Evolutionary conservation across 1,284 basidiomycete species (phyloP).

Genomic region (Retiboletus flavoniger): DNA sequence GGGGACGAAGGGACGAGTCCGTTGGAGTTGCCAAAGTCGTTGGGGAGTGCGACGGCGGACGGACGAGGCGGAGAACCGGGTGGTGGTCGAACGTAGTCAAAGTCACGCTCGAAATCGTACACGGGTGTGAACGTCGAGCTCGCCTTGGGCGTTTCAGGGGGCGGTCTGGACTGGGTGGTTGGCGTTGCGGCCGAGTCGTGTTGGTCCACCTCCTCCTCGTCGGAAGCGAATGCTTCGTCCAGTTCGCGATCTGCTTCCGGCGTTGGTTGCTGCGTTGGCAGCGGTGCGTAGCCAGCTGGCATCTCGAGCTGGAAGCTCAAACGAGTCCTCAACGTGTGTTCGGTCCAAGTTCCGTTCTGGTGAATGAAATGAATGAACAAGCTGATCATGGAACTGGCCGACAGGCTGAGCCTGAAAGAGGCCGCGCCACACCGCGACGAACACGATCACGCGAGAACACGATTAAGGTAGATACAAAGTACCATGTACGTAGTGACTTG

Average conservation of each 20-base stretch:
- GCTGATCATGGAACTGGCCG: background rate
- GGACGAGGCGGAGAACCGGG: conserved; percentile 77
- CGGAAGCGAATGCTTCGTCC: conserved; percentile 62
- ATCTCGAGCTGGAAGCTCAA: conserved; percentile 26
- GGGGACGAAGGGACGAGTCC: conserved; percentile 65
- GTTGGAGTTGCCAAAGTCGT: conserved; percentile 79
- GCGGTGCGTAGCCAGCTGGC: conserved; percentile 50
- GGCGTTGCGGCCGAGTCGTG: conserved; percentile 41
- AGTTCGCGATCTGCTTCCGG: conserved; percentile 59
- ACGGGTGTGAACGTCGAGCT: conserved; percentile 32
- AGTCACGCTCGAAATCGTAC: conserved; percentile 85
- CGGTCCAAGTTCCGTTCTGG: background rate
- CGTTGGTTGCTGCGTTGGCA: conserved; percentile 48
- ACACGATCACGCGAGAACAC: no score
- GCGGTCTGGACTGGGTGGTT: conserved; percentile 10
- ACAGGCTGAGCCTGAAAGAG: background rate
- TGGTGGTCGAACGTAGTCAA: conserved; percentile 70
- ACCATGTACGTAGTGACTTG: no score
- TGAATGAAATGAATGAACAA: background rate
- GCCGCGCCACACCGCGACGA: background rate
- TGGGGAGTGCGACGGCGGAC: conserved; percentile 58
- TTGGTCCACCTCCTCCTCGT: conserved; percentile 53
- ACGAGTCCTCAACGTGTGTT: background rate
- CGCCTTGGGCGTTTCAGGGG: conserved; percentile 4
- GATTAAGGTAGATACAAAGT: no score